Conservation (phyloP, 192 early-diverging fungal species). For the Backusella tarrabulga region DNA sequence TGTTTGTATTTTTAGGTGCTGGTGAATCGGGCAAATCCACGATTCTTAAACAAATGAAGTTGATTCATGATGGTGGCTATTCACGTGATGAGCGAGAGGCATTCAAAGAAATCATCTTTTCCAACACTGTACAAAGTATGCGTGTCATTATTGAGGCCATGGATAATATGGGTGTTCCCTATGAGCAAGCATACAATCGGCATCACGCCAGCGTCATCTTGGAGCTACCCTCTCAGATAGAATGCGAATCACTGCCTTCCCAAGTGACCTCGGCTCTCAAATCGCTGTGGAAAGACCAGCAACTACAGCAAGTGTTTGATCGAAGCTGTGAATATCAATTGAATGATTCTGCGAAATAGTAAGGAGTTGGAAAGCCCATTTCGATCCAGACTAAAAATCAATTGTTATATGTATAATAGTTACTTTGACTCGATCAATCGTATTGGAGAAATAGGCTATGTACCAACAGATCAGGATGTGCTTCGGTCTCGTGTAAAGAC, state of each 20-base stretch:
- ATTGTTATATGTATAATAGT: slow-evolving; percentile 37
- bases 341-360: slow-evolving; percentile 95
- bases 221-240: slow-evolving; percentile 77
- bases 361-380: slow-evolving; percentile 21
- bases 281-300: slow-evolving; percentile 78
- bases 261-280: slow-evolving; percentile 79
- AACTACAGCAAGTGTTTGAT: slow-evolving; percentile 75
- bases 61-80: slow-evolving; percentile 96
- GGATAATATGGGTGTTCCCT: slow-evolving; percentile 85
- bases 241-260: slow-evolving; percentile 73
- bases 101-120: slow-evolving; percentile 95
- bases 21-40: slow-evolving; percentile 98
- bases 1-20: slow-evolving; percentile 57
- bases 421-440: slow-evolving; percentile 95
- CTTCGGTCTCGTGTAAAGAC: slow-evolving; percentile 96
- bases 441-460: slow-evolving; percentile 74
- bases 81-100: slow-evolving; percentile 83
- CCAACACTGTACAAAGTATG: slow-evolving; percentile 95
- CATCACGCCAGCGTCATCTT: slow-evolving; percentile 71
- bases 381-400: not conserved
- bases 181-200: slow-evolving; percentile 66
- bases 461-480: slow-evolving; percentile 95
- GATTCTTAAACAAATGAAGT: slow-evolving; percentile 97
- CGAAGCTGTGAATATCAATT: slow-evolving; percentile 92
- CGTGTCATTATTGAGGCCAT: slow-evolving; percentile 93